Percentiles rank a stretch among this genome's conserved stretches.
phyloP scores from a whole-genome alignment of 441 rosid species.

The Cnidoscolus chayamansa region DNA sequence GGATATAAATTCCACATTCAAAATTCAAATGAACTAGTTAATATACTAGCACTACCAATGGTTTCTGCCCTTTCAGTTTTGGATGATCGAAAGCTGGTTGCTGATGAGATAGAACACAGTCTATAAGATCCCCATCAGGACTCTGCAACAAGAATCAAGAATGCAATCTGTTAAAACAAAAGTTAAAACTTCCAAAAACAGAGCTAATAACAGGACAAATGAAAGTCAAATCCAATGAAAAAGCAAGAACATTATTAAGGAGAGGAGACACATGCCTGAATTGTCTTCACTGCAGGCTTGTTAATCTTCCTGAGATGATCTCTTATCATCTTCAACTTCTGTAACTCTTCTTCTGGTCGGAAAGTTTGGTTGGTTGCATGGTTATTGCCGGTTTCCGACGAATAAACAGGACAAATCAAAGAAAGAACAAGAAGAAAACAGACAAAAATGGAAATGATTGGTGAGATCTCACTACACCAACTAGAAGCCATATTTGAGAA shows the following conservation, averaged over 20 bases:
- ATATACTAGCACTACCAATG: slow-evolving; percentile 43
- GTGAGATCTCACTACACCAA: slow-evolving; percentile 28
- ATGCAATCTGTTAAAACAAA: not conserved
- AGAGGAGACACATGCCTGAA: slow-evolving; percentile 47
- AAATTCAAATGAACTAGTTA: slow-evolving; percentile 1
- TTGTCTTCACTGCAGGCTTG: slow-evolving; percentile 81
- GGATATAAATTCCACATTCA: not conserved
- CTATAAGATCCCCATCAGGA: slow-evolving; percentile 82
- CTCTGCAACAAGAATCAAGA: slow-evolving; percentile 48
- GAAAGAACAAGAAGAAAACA: slow-evolving; percentile 45
- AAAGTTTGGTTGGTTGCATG: slow-evolving; percentile 51
- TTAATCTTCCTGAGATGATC: slow-evolving; percentile 66
- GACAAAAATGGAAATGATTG: slow-evolving; percentile 38
- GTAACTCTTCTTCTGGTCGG: slow-evolving; percentile 61
- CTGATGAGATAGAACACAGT: slow-evolving; percentile 66
- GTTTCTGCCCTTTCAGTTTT: slow-evolving; percentile 56
- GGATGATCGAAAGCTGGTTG: slow-evolving; percentile 97
- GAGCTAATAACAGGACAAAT: slow-evolving; percentile 11
- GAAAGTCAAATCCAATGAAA: slow-evolving; percentile 5
- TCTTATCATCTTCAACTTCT: slow-evolving; percentile 51
- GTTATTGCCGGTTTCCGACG: slow-evolving; percentile 33
- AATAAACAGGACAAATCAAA: slow-evolving; percentile 40
- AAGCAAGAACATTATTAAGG: not conserved
- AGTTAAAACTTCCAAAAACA: not conserved
- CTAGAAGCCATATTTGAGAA: slow-evolving; percentile 46